Percentiles rank a stretch among this genome's conserved stretches.
Evolutionary conservation across 352 stramenopile species (phyloP).

Genomic region (Halophytophthora polymorphica): DNA sequence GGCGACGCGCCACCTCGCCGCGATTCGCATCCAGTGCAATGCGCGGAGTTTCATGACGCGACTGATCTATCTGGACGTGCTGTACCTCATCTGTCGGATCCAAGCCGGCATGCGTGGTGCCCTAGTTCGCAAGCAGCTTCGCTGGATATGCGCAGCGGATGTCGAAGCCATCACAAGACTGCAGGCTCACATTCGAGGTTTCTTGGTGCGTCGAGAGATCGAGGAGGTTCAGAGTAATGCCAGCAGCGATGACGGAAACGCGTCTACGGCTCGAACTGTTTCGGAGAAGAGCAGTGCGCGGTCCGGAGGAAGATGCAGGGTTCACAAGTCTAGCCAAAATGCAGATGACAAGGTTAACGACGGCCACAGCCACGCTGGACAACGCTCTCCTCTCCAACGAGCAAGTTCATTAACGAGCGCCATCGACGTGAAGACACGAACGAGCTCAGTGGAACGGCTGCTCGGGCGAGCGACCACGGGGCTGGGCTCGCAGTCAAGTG

Average conservation of each 20-base stretch:
- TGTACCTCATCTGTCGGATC: constrained; percentile 80
- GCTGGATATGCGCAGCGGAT: constrained; percentile 44
- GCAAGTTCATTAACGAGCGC: constrained; percentile 12
- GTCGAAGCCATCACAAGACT: constrained; percentile 42
- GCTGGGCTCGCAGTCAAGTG: constrained; percentile 10
- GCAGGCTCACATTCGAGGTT: constrained; percentile 47
- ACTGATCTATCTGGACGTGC: constrained; percentile 76
- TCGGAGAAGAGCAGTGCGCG: no score
- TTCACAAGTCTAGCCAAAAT: no score
- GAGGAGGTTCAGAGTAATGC: constrained; percentile 1
- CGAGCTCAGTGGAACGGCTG: constrained; percentile 4
- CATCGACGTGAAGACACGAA: constrained; percentile 2
- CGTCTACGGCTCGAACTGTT: not conserved
- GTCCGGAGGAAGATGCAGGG: no score
- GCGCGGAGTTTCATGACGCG: constrained; percentile 54
- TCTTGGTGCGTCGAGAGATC: constrained; percentile 16
- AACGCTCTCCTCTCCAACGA: constrained; percentile 2
- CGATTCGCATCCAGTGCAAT: constrained; percentile 53
- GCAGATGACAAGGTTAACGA: no score
- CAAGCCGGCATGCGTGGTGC: constrained; percentile 66
- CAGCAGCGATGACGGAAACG: not conserved
- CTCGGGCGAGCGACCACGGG: constrained; percentile 19
- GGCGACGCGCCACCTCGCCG: constrained; percentile 23
- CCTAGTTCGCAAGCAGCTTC: constrained; percentile 51
- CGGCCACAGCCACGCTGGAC: not conserved